A percentile compares a stretch with the other conserved stretches of the same genome.
Conservation (phyloP, 108 stramenopile genomes). For the Fragilariopsis cylindrus region DNA sequence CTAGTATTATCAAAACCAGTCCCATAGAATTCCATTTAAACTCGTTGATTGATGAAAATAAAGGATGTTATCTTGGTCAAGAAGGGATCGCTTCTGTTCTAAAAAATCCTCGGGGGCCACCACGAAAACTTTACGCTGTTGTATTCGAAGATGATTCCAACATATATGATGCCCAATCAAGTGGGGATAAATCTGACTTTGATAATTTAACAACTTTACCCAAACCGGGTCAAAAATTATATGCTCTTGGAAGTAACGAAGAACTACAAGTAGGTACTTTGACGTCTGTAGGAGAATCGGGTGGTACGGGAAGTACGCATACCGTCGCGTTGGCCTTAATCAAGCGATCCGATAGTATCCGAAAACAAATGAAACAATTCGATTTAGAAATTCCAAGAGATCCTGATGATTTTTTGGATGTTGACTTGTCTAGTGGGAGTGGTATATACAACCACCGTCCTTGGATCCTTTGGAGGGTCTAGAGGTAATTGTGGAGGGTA, state of each 20-base stretch:
- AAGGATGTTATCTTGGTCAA: constrained; percentile 89
- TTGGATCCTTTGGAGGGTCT: constrained; percentile 77
- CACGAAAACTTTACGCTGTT: constrained; percentile 66
- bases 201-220: constrained; percentile 64
- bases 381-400: constrained; percentile 42
- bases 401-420: neutral
- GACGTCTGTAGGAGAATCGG: constrained; percentile 73
- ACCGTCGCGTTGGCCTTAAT: constrained; percentile 65
- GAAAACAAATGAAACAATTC: constrained; percentile 61
- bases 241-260: constrained; percentile 78
- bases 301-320: constrained; percentile 60
- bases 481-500: constrained; percentile 71
- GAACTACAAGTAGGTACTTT: constrained; percentile 67
- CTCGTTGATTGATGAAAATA: constrained; percentile 57
- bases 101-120: constrained; percentile 78
- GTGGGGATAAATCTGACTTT: constrained; percentile 38
- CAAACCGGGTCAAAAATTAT: constrained; percentile 51
- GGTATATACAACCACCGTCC: constrained; percentile 67
- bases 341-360: constrained; percentile 56
- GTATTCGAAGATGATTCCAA: constrained; percentile 77
- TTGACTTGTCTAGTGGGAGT: constrained; percentile 24
- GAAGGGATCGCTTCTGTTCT: constrained; percentile 80
- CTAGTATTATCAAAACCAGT: constrained; percentile 36
- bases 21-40: constrained; percentile 72
- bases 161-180: constrained; percentile 51